Base-by-base conservation (phyloP, 208 protist genomes). In the Dictyostelium gargantuum region DNA sequence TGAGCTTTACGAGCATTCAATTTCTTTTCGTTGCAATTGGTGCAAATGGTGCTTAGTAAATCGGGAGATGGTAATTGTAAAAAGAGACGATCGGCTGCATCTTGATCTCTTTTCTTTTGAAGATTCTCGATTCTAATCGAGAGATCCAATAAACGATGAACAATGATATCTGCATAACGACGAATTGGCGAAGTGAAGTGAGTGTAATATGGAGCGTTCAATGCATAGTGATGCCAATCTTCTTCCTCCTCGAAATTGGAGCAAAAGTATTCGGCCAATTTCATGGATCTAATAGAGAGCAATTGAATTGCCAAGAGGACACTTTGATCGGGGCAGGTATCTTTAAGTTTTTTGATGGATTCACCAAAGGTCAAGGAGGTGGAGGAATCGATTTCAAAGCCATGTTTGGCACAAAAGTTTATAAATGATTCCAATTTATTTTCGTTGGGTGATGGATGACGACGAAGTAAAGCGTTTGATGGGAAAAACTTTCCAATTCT, bases 181-280 rank as follows among this genome's bases (percentile, higher is more conserved):
- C 98, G 93, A 76, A 99, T 99, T 32, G 98, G 98, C 26, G 97
- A 98, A 6, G 98, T 99, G 80, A 99, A 99, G 91, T 99, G 98
- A 29, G 98, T 99, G 95, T 99, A 99, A 50, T 97, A 91, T 9
- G 93, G 85, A 1, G 96, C 68, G 23, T 96, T 95, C 10, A 99
- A 92, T 32, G 97, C 98, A 93, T 98, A 99, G 89, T 99, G 98
- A 19, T 68, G 42, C 91, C 95, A 98, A 2, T 98, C 91, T 17
- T 76, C 73, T 50, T 92, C 50, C 0, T 84, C 93, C 32, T 46
- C 74, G 26, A 38, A 48, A n/a, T 94, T 85, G 1, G 95, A 94
- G 46, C 93, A 95, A 21, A 97, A 96, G 48, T 97, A 97, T 74
- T 95, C 80, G 6, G 96, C 96, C 23, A 94, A 48, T 26, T 91